phyloP scores from a whole-genome alignment of 2,329 filamentous ascomycete species.

The Diaporthe australafricana region DNA sequence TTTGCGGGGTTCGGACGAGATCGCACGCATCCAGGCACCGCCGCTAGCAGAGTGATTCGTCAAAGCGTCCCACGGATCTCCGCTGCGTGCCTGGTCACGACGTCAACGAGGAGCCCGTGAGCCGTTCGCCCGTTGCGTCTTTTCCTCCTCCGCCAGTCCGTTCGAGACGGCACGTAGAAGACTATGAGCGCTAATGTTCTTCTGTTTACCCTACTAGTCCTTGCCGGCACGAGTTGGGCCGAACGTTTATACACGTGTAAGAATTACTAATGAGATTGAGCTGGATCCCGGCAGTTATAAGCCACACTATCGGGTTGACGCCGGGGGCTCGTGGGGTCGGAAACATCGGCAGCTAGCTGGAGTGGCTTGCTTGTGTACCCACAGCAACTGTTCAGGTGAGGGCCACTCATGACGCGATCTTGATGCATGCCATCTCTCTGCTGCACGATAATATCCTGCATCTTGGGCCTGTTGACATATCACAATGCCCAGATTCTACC shows the following conservation, averaged over 20 bases:
- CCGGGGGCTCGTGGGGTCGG: background rate
- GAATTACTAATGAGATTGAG: background rate
- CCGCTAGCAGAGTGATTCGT: background rate
- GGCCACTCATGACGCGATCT: background rate
- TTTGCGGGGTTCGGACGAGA: slow-evolving; percentile 26
- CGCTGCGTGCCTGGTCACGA: background rate
- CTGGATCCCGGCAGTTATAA: slow-evolving; percentile 1
- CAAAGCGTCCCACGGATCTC: background rate
- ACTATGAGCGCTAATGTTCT: no score
- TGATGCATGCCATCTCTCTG: background rate
- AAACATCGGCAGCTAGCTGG: slow-evolving; percentile 8
- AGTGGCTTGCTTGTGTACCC: background rate
- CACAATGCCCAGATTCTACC: background rate
- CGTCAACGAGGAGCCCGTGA: slow-evolving; percentile 15
- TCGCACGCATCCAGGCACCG: slow-evolving; percentile 2
- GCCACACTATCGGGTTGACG: background rate
- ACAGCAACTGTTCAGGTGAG: background rate
- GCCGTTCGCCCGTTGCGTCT: background rate
- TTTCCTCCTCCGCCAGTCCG: background rate
- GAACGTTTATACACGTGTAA: background rate
- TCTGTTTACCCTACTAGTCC: background rate
- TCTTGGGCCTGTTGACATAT: background rate
- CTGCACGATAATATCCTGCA: background rate
- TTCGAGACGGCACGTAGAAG: background rate
- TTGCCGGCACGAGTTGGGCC: slow-evolving; percentile 11